Evolutionary conservation across 805 yeast genomes (phyloP).

Genomic region (Ogataea kodamae): DNA sequence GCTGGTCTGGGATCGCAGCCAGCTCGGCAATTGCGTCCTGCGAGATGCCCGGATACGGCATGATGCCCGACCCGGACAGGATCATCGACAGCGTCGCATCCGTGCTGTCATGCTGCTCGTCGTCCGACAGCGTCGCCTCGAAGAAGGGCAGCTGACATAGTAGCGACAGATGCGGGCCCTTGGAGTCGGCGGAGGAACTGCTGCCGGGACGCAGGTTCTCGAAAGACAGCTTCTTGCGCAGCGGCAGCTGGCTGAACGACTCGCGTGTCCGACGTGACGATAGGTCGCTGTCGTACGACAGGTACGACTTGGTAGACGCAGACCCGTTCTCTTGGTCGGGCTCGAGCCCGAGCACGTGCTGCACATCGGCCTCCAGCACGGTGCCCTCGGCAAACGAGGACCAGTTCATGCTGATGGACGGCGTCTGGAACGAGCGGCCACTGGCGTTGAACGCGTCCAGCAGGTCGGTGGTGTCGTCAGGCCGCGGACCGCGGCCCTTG

Average conservation of each 20-base stretch:
- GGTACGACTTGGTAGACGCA: slow-evolving; percentile 5
- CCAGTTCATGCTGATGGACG: slow-evolving; percentile 37
- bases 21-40: slow-evolving; percentile 66
- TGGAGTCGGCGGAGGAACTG: neutral
- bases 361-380: slow-evolving; percentile 22
- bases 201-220: slow-evolving; percentile 4
- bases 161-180: slow-evolving; percentile 11
- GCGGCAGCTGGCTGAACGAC: slow-evolving; percentile 9
- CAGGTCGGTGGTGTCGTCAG: slow-evolving; percentile 16
- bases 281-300: slow-evolving; percentile 6
- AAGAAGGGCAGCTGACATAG: slow-evolving; percentile 29
- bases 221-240: slow-evolving; percentile 8
- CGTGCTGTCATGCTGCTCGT: slow-evolving; percentile 12
- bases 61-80: slow-evolving; percentile 32
- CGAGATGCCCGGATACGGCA: slow-evolving; percentile 46
- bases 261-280: slow-evolving; percentile 3
- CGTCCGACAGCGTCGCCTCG: slow-evolving; percentile 14
- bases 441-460: slow-evolving; percentile 19
- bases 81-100: slow-evolving; percentile 29
- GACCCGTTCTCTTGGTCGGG: slow-evolving; percentile 18
- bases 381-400: slow-evolving; percentile 26
- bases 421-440: slow-evolving; percentile 31
- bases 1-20: slow-evolving; percentile 82
- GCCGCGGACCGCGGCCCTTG: slow-evolving; percentile 12
- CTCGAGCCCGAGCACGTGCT: slow-evolving; percentile 15